Conservation (phyloP, 2,329 filamentous ascomycete species). For the Trichoderma hamatum region DNA sequence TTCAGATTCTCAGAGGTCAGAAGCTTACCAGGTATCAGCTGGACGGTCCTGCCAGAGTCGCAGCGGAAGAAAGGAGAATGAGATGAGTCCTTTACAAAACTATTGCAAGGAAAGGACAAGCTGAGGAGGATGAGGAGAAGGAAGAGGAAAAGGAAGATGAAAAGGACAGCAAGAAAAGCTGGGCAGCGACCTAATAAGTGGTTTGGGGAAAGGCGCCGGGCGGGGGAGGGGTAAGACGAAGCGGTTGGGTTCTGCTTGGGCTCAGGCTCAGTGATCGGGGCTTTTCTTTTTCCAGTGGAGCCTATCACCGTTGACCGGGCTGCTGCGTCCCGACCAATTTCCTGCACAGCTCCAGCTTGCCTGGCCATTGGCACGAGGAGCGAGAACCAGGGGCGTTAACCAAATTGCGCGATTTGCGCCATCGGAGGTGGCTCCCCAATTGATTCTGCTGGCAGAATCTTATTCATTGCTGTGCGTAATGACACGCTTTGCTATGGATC, state of each 20-base stretch:
- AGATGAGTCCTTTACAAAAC: constrained; percentile 12
- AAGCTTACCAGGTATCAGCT: constrained; percentile 13
- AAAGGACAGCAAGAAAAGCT: constrained; percentile 12
- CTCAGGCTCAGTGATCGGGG: constrained; percentile 3
- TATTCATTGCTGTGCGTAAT: constrained; percentile 25
- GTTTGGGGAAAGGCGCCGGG: constrained; percentile 21
- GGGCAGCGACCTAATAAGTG: constrained; percentile 16
- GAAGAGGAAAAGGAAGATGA: constrained; percentile 4
- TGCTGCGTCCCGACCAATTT: background rate
- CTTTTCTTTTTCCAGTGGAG: constrained; percentile 18
- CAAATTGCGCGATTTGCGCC: constrained; percentile 25
- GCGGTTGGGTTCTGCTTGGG: constrained; percentile 7
- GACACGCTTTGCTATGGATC: constrained; percentile 2
- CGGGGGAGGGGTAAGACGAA: constrained; percentile 28
- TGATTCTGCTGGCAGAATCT: background rate
- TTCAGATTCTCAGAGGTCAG: background rate
- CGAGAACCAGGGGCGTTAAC: constrained; percentile 10
- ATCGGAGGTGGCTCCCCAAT: constrained; percentile 7
- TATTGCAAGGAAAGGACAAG: constrained; percentile 10
- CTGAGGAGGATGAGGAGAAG: constrained; percentile 17
- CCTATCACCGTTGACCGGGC: constrained; percentile 3
- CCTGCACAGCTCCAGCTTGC: background rate
- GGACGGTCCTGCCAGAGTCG: constrained; percentile 18
- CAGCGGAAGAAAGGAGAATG: constrained; percentile 8
- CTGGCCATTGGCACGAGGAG: background rate